Evolutionary conservation across 2,329 filamentous ascomycete species (phyloP).

Genomic region (Cadophora gregata): DNA sequence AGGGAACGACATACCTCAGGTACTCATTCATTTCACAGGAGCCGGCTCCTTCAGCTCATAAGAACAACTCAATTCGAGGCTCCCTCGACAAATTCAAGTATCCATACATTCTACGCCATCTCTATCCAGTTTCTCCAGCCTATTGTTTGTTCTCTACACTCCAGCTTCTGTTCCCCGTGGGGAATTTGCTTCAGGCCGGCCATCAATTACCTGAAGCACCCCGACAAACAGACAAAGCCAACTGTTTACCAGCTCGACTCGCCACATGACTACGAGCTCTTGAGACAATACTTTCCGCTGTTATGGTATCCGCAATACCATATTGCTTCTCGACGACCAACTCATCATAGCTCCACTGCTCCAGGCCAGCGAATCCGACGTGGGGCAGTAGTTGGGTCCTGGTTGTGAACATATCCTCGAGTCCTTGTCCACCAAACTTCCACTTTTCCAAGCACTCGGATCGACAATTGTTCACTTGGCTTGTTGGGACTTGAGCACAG

Average conservation of each 20-base stretch:
- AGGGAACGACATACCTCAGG: slow-evolving; percentile 4
- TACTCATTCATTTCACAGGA: too few species aligned
- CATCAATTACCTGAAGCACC: background rate
- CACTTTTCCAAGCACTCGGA: slow-evolving; percentile 13
- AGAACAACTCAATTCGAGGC: background rate
- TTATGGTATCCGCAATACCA: background rate
- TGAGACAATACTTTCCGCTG: background rate
- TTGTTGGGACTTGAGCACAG: slow-evolving; percentile 7
- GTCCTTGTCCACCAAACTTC: background rate
- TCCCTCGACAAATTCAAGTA: background rate
- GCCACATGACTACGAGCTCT: background rate
- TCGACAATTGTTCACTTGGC: slow-evolving; percentile 8
- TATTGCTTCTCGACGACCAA: background rate
- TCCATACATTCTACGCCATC: slow-evolving; percentile 15
- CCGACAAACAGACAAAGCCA: slow-evolving; percentile 8
- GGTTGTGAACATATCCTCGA: slow-evolving; percentile 8
- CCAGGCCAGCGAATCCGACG: background rate
- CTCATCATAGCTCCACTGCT: slow-evolving; percentile 1
- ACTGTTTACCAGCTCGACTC: background rate
- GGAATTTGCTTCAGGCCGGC: background rate
- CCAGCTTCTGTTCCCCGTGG: background rate
- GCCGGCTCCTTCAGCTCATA: slow-evolving; percentile 15
- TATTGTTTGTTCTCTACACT: background rate
- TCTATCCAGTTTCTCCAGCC: slow-evolving; percentile 10
- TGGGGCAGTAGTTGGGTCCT: slow-evolving; percentile 2